phyloP scores from a whole-genome alignment of 1,139 yeast species.

The Scheffersomyces illinoinensis region DNA sequence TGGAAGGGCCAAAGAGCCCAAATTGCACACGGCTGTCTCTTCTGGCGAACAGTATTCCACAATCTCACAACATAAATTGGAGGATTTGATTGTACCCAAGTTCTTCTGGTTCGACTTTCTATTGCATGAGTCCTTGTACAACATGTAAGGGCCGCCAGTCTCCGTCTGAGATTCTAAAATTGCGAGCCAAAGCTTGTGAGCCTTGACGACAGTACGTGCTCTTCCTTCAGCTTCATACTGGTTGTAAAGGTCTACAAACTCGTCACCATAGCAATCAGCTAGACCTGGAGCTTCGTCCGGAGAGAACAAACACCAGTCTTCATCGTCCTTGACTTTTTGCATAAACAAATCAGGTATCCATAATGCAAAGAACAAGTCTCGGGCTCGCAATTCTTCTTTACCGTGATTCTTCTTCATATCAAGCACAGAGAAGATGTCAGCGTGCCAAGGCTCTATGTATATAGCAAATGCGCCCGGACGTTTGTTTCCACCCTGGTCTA shows the following conservation, averaged over 20 bases:
- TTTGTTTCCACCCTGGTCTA: constrained; percentile 64
- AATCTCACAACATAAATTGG: constrained; percentile 60
- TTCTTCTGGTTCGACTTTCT: constrained; percentile 54
- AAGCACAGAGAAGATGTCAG: constrained; percentile 53
- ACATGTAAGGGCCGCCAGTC: constrained; percentile 61
- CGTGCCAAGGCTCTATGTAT: constrained; percentile 64
- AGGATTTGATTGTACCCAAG: constrained; percentile 56
- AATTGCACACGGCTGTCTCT: constrained; percentile 59
- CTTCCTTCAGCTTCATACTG: constrained; percentile 47
- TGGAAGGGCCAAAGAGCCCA: constrained; percentile 56
- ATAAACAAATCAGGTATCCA: constrained; percentile 65
- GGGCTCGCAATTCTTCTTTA: constrained; percentile 55
- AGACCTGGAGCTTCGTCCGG: constrained; percentile 55
- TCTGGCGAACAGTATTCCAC: constrained; percentile 55
- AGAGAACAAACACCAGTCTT: constrained; percentile 57
- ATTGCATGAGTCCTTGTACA: constrained; percentile 60
- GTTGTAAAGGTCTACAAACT: constrained; percentile 45
- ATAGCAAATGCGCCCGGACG: constrained; percentile 66
- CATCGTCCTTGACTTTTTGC: constrained; percentile 50
- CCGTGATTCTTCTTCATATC: constrained; percentile 58
- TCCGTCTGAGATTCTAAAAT: constrained; percentile 59
- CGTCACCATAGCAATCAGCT: constrained; percentile 50
- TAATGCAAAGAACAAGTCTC: constrained; percentile 58
- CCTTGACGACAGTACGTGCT: constrained; percentile 39
- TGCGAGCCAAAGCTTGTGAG: constrained; percentile 56